Evolutionary conservation across 1,139 yeast species (phyloP), one percentile per base, ranked within the genome.

Genomic region (Magnusiomyces fungicola): DNA sequence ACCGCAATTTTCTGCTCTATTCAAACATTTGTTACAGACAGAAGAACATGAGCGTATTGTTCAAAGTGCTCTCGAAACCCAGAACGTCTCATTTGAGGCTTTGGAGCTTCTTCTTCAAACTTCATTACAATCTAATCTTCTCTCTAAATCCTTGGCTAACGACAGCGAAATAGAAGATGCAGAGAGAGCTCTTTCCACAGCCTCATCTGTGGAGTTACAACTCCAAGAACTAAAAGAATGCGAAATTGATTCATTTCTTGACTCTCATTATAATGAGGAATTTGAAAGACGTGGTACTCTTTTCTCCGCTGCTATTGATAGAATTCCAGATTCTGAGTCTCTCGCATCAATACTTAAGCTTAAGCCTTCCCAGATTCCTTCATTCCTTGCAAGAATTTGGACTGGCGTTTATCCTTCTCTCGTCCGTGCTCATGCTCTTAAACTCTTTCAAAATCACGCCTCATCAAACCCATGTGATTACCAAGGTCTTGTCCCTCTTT

Each of bases 31-130:
- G 39, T 64, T 69, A 79, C 43, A 67, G 74, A 47, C 65, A 64
- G 36, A 54, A 57, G 16, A 67, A 79, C 46, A 48, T 53, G 68
- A 71, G 46, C 68, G 65, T 1, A 56, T 71, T 32, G 76, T 84
- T 50, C 45, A 69, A 14, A 59, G 67, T 14, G 66, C 70, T 10
- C 68, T 84, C 54, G 62, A 66, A 3, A 63, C 68, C 1, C 55
- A 69, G 24, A 66, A 69, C 24, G 56, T 79, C 41, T 68, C 72
- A 32, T 56, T 82, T 21, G 76, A 76, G 37, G 73, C 77, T 14
- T 73, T 87, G 56, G 96, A 87, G 67, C 76, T 86, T 72, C 72
- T 75, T 52, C 69, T 86, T 47, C 83, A 85, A 69, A 72, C 82
- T 1, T 80, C 88, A 1, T 68, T 83, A 51, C 63, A 67, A 27